These are phyloP conservation scores for Sanghuangporus baumii DNA, from an alignment of 1,284 basidiomycete species.

Conservation along the genomic window DNA sequence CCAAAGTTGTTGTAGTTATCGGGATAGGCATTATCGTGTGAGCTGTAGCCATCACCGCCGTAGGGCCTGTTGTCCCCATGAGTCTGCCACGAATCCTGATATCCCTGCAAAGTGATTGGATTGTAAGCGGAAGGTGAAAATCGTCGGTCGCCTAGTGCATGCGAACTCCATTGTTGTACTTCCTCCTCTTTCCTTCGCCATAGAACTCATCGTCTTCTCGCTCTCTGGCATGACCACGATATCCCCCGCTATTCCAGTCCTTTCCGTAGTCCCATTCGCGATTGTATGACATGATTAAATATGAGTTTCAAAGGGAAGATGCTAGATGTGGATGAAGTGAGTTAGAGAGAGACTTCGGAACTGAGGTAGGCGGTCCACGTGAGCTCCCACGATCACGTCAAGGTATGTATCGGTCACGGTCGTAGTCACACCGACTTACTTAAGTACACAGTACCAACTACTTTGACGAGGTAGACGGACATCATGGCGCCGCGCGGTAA, in stretches of 20 bases:
- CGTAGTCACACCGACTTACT: neutral
- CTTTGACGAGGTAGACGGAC: neutral
- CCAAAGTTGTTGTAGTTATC: constrained; percentile 32
- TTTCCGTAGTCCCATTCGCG: constrained; percentile 80
- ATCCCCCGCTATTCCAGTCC: constrained; percentile 42
- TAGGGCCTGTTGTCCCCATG: constrained; percentile 33
- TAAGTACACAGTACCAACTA: neutral
- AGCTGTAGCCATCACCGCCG: constrained; percentile 27
- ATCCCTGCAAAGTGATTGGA: constrained; percentile 35
- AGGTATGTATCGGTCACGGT: neutral
- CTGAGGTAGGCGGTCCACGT: neutral
- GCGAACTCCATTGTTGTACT: constrained; percentile 68
- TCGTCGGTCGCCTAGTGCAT: constrained; percentile 15
- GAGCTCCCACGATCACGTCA: neutral
- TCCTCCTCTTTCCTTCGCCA: constrained; percentile 68
- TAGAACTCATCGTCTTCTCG: constrained; percentile 38
- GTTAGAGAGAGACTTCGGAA: neutral
- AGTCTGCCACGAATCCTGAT: constrained; percentile 40
- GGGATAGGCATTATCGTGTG: constrained; percentile 30
- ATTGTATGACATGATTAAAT: constrained; percentile 57
- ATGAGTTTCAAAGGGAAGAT: neutral
- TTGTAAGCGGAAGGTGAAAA: constrained; percentile 17
- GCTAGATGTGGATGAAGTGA: constrained; percentile 14
- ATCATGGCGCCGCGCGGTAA: constrained; percentile 47
- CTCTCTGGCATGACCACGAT: constrained; percentile 38